Conservation (phyloP, 2,329 filamentous ascomycete species). For the Biscogniauxia sp. region DNA sequence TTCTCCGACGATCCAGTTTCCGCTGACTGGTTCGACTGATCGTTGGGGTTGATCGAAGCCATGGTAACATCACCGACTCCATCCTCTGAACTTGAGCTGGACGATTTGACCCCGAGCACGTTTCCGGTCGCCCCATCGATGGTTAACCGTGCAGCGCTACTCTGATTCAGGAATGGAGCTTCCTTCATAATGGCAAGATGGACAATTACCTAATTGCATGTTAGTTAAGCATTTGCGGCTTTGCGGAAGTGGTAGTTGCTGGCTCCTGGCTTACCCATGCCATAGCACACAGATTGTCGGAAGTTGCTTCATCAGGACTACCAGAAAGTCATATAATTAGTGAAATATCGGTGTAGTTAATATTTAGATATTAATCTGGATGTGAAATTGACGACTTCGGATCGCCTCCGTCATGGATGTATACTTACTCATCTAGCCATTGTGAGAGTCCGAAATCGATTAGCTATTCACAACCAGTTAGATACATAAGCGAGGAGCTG, state of each 20-base stretch:
- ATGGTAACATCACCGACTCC: too few species aligned
- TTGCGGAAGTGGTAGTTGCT: background rate
- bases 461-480: background rate
- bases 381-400: background rate
- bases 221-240: background rate
- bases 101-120: background rate
- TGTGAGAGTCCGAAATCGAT: background rate
- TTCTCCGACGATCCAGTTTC: too few species aligned
- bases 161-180: background rate
- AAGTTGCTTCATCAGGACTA: background rate
- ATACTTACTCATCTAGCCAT: background rate
- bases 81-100: background rate
- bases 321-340: background rate
- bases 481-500: background rate
- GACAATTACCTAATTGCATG: background rate
- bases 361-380: too few species aligned
- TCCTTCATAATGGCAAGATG: background rate
- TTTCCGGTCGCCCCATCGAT: background rate
- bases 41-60: background rate
- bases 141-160: background rate
- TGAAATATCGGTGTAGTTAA: too few species aligned
- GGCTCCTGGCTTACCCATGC: background rate
- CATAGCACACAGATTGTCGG: background rate
- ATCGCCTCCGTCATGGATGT: background rate
- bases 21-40: background rate